phyloP scores from a whole-genome alignment of 495 filamentous ascomycete genomes.

The Penicillium silybi region DNA sequence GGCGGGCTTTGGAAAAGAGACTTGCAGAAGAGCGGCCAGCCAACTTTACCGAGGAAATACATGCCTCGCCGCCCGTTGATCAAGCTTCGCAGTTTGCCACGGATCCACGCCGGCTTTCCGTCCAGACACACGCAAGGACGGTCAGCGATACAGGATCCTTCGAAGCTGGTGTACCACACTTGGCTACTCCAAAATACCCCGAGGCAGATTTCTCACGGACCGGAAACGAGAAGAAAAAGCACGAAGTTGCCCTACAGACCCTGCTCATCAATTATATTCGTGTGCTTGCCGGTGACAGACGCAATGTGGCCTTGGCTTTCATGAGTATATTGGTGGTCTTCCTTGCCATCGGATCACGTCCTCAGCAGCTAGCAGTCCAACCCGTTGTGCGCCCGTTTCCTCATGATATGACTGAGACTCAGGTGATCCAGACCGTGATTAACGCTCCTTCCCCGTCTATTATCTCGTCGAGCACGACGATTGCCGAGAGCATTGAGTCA shows the following conservation, averaged over 20 bases:
- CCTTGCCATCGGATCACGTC: conserved; percentile 35
- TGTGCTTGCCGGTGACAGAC: conserved; percentile 62
- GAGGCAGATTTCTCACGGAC: neutral
- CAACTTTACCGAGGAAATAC: conserved; percentile 5
- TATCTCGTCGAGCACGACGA: neutral
- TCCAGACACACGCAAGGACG: conserved; percentile 4
- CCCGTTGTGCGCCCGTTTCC: conserved; percentile 17
- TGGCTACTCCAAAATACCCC: neutral
- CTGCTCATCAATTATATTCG: conserved; percentile 66
- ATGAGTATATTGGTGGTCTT: conserved; percentile 58
- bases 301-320: conserved; percentile 65
- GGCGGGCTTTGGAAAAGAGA: conserved; percentile 42
- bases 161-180: neutral
- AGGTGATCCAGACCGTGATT: neutral
- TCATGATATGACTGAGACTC: conserved; percentile 6
- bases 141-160: conserved; percentile 10
- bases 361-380: conserved; percentile 6
- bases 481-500: neutral
- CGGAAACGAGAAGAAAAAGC: neutral
- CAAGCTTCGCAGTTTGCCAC: conserved; percentile 11
- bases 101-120: conserved; percentile 6
- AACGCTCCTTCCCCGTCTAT: neutral
- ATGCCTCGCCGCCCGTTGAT: neutral
- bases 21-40: conserved; percentile 22
- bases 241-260: conserved; percentile 48